Percentiles rank a stretch among this genome's conserved stretches.
phyloP scores from a whole-genome alignment of 1,284 basidiomycete species.

The Pisolithus thermaeus region DNA sequence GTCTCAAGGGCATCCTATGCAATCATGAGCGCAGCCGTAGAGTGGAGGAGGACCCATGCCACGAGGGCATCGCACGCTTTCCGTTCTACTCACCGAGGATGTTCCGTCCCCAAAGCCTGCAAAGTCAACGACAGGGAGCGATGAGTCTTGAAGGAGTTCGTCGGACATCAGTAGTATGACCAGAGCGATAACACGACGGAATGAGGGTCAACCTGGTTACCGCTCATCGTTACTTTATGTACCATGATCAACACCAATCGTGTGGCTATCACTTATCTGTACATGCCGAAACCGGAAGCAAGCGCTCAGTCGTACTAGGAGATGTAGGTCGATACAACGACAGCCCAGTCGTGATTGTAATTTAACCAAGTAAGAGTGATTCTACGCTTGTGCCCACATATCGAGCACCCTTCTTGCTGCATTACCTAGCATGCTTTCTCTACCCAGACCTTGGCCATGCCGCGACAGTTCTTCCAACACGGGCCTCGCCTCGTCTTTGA shows the following conservation, averaged over 20 bases:
- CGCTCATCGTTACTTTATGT: too few species aligned
- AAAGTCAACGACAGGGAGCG: slow-evolving; percentile 10
- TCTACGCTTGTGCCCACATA: slow-evolving; percentile 32
- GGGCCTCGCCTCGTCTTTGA: slow-evolving; percentile 46
- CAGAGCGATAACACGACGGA: too few species aligned
- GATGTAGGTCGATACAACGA: too few species aligned
- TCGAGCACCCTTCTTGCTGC: slow-evolving; percentile 41
- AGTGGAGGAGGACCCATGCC: background rate
- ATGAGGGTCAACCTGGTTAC: too few species aligned
- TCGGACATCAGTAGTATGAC: background rate
- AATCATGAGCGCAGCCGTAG: background rate
- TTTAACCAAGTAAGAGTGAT: background rate
- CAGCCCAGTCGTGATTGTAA: too few species aligned
- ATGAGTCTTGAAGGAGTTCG: background rate
- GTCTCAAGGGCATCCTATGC: slow-evolving; percentile 6
- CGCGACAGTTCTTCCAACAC: slow-evolving; percentile 46
- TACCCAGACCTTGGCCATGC: slow-evolving; percentile 24
- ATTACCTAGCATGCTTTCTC: slow-evolving; percentile 42
- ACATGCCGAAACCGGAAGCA: too few species aligned
- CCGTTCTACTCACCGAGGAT: slow-evolving; percentile 2
- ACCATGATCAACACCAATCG: too few species aligned
- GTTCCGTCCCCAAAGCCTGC: slow-evolving; percentile 9
- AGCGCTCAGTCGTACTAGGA: too few species aligned
- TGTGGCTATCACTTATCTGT: too few species aligned
- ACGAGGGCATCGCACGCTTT: too few species aligned